Base-by-base conservation (phyloP, 768 basidiomycete genomes). In the Kwoniella heveanensis region DNA sequence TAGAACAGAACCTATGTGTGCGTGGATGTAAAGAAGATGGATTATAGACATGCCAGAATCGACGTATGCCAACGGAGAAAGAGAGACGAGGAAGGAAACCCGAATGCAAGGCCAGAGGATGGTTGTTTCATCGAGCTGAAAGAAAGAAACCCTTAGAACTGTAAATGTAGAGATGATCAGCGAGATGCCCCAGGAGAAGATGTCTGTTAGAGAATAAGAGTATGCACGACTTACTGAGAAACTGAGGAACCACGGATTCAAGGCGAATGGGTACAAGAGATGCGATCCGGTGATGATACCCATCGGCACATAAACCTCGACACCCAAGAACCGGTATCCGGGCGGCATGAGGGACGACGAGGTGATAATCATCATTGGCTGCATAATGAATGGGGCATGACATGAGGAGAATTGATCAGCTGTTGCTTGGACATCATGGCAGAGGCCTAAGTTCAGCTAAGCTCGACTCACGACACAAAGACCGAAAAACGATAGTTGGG, bases 261-360 rank as follows among this genome's bases (percentile, higher is more conserved):
- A 84, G 21, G 91, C 86, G 59, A 94, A 88, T 84, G 91, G 91
- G 52, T 68, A 78, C 25, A 79, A 66, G 4, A 80, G 52, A 62
- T 77, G 74, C 15, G 54, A 25, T 29, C 48, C 73, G 17, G 67
- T 54, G 17, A 71, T 87, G 60, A 90, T 80, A 15, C 85, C 85
- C 17, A 92, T 83, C 4, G 92, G 92, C 6, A 91, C 77, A 46
- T 88, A 86, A 19, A 91, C 86, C 46, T 88, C 88, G 88, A 91
- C 89, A n/a, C 85, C 83, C 19, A 80, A 68, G 54, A 94, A 85
- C 64, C 81, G 81, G 87, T 89, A 94, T 12, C 79, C 87, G 1
- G 74, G 51, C 0, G 90, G 88, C 1, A 92, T 83, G 15, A 88
- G 37, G 2, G 79, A 67, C 0, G 79, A 80, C n/a, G 81, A 72